These are phyloP conservation scores for Clarireedia hainanense DNA, from an alignment of 2,329 filamentous ascomycete species.

Conservation along the genomic window DNA sequence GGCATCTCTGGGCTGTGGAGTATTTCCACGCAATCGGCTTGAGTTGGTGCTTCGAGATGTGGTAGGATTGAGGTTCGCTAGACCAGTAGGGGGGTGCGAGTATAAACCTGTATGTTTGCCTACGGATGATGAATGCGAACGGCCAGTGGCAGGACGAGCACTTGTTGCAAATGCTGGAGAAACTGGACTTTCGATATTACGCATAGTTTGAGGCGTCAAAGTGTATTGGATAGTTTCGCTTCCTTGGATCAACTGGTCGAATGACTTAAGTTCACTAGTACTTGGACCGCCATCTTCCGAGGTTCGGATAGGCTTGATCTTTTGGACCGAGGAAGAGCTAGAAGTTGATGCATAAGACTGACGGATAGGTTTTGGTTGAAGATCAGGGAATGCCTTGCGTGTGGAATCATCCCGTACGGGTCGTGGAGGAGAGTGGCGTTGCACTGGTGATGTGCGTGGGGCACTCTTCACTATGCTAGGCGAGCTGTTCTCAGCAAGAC, in stretches of 20 bases:
- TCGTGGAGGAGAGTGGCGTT: constrained; percentile 15
- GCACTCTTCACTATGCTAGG: neutral
- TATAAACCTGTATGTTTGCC: constrained; percentile 19
- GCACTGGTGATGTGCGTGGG: neutral
- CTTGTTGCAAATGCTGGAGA: constrained; percentile 11
- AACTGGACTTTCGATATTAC: constrained; percentile 60
- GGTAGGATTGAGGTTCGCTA: neutral
- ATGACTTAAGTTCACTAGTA: constrained; percentile 57
- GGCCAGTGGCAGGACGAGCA: constrained; percentile 15
- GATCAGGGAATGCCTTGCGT: constrained; percentile 11
- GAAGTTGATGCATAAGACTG: constrained; percentile 41
- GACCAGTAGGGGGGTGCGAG: constrained; percentile 16
- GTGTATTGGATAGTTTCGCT: constrained; percentile 79
- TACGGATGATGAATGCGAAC: constrained; percentile 24
- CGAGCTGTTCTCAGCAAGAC: neutral
- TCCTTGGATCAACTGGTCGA: constrained; percentile 75
- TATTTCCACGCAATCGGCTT: constrained; percentile 19
- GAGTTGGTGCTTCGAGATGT: constrained; percentile 7
- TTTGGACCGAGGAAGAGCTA: constrained; percentile 38
- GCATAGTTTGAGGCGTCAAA: constrained; percentile 71
- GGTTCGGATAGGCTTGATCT: constrained; percentile 44
- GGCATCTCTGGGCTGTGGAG: constrained; percentile 57
- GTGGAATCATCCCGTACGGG: constrained; percentile 9
- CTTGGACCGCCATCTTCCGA: constrained; percentile 49
- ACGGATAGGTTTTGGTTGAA: constrained; percentile 11